Conservation (phyloP, 306 rosid genomes). For the Dryas alaskensis region DNA sequence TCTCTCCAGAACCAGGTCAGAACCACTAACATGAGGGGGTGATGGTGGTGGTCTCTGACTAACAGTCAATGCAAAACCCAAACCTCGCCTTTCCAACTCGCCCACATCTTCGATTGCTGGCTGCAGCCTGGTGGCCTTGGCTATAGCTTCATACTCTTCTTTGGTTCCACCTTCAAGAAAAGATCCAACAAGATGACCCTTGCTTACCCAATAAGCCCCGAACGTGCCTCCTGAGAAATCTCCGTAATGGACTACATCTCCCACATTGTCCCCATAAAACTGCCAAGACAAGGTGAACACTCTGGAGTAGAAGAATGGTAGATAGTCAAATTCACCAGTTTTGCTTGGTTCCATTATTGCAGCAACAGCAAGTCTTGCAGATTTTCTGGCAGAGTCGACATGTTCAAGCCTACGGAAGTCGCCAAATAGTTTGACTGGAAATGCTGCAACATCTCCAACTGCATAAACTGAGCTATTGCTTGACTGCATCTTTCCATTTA, state of each 20-base stretch:
- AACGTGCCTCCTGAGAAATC: slow-evolving; percentile 71
- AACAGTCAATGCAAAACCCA: slow-evolving; percentile 60
- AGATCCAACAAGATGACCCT: slow-evolving; percentile 76
- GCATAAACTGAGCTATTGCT: slow-evolving; percentile 86
- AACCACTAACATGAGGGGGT: slow-evolving; percentile 23
- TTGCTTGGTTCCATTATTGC: slow-evolving; percentile 73
- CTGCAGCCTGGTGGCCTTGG: slow-evolving; percentile 65
- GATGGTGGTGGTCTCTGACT: slow-evolving; percentile 45
- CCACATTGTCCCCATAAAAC: slow-evolving; percentile 78
- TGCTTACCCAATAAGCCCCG: slow-evolving; percentile 91
- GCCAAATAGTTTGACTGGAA: slow-evolving; percentile 86
- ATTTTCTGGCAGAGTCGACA: slow-evolving; percentile 85
- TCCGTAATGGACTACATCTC: slow-evolving; percentile 83
- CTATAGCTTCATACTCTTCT: slow-evolving; percentile 69
- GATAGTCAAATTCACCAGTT: slow-evolving; percentile 68
- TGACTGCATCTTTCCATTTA: slow-evolving; percentile 83
- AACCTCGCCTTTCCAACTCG: slow-evolving; percentile 80
- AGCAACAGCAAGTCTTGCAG: slow-evolving; percentile 73
- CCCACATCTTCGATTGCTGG: slow-evolving; percentile 68
- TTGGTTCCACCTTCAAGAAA: slow-evolving; percentile 79
- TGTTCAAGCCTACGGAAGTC: slow-evolving; percentile 94
- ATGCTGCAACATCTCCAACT: slow-evolving; percentile 93
- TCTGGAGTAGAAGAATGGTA: slow-evolving; percentile 96
- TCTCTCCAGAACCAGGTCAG: slow-evolving; percentile 56
- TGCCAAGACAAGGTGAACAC: slow-evolving; percentile 95